A percentile compares a stretch with the other conserved stretches of the same genome.
These are phyloP conservation scores for Quercus tomentella DNA, from an alignment of 331 rosid genomes.

Conservation along the genomic window DNA sequence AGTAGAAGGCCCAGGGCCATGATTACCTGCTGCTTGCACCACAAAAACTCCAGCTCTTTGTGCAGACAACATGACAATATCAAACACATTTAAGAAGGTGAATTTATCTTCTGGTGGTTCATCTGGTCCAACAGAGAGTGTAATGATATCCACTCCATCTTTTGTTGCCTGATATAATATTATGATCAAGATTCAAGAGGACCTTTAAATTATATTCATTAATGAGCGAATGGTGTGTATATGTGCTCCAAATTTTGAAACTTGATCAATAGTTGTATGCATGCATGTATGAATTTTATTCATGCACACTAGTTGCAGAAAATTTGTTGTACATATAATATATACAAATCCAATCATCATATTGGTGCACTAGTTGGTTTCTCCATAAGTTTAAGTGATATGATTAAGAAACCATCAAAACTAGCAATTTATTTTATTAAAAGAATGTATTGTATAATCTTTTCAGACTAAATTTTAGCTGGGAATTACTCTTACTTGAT, in stretches of 20 bases:
- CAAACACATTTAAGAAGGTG: slow-evolving; percentile 59
- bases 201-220: background rate
- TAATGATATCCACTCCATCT: slow-evolving; percentile 83
- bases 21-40: slow-evolving; percentile 80
- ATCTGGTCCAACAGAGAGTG: slow-evolving; percentile 75
- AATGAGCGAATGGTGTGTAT: background rate
- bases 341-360: too few relatives aligned
- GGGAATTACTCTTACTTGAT: slow-evolving; percentile 43
- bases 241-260: background rate
- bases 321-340: too few relatives aligned
- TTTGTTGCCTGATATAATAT: slow-evolving; percentile 41
- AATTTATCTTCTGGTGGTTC: slow-evolving; percentile 49
- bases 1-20: slow-evolving; percentile 62
- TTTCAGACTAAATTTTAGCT: background rate
- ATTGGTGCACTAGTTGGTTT: too few relatives aligned
- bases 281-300: background rate
- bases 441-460: background rate
- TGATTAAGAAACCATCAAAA: too few relatives aligned
- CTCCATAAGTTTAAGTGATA: too few relatives aligned
- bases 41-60: slow-evolving; percentile 78
- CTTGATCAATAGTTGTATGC: too few relatives aligned
- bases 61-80: slow-evolving; percentile 60
- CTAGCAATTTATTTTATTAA: background rate
- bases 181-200: too few relatives aligned
- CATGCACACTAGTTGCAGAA: background rate